Evolutionary conservation across 176 grass and related monocot species (phyloP).

Genomic region (Carex pumila): DNA sequence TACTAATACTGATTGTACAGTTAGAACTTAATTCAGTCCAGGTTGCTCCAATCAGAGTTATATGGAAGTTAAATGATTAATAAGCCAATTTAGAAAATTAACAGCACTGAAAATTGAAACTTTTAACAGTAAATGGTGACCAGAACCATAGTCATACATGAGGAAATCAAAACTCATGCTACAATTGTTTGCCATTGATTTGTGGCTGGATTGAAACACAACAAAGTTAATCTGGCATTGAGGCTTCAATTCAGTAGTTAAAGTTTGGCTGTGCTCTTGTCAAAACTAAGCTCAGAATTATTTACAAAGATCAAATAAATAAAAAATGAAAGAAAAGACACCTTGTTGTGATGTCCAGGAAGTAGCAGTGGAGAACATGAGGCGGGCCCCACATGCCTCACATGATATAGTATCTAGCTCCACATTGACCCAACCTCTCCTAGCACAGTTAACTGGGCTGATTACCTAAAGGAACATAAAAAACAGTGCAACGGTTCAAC

Average conservation of each 20-base stretch:
- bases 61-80: background rate
- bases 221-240: background rate
- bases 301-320: background rate
- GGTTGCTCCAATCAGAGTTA: background rate
- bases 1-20: background rate
- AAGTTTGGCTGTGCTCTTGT: background rate
- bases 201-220: background rate
- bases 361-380: constrained; percentile 79
- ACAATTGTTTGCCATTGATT: background rate
- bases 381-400: constrained; percentile 79
- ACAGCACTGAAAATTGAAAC: background rate
- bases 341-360: constrained; percentile 87
- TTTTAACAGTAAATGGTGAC: background rate
- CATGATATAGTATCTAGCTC: constrained; percentile 85
- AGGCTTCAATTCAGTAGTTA: background rate
- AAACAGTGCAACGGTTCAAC: background rate
- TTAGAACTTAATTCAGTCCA: background rate
- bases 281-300: background rate
- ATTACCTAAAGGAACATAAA: constrained; percentile 41
- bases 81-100: background rate
- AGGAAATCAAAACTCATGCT: background rate
- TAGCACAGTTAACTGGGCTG: constrained; percentile 91
- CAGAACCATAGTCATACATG: background rate
- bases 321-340: constrained; percentile 12
- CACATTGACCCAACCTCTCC: constrained; percentile 89